Conservation (phyloP, 768 basidiomycete genomes). For the Xerocomellus intermedius region DNA sequence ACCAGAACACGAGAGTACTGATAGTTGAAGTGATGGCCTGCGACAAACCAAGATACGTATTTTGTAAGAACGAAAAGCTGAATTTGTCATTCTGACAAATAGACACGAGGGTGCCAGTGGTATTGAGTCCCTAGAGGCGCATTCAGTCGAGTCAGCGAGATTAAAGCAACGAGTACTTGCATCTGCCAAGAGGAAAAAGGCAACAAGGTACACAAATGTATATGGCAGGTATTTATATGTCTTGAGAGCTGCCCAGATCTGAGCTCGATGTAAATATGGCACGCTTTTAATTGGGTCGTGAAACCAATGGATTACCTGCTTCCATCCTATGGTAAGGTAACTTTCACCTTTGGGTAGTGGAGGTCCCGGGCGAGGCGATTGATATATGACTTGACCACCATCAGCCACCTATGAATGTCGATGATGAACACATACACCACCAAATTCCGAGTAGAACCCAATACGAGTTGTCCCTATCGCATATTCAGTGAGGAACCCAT, state of each 20-base stretch:
- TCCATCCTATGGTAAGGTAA: slow-evolving; percentile 84
- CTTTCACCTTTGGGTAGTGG: slow-evolving; percentile 71
- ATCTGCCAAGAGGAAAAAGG: slow-evolving; percentile 78
- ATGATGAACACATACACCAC: slow-evolving; percentile 64
- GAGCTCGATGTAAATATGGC: slow-evolving; percentile 2
- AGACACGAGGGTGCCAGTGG: slow-evolving; percentile 68
- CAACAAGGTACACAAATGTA: slow-evolving; percentile 77
- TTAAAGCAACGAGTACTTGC: slow-evolving; percentile 36
- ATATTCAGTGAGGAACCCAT: not conserved
- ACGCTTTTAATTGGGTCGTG: not conserved
- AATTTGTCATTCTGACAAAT: slow-evolving; percentile 85
- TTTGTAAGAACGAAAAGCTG: slow-evolving; percentile 76
- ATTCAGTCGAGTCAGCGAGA: not conserved
- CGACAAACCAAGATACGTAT: slow-evolving; percentile 72
- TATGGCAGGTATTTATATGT: slow-evolving; percentile 77
- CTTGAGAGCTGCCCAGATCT: slow-evolving; percentile 77
- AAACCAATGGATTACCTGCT: slow-evolving; percentile 50
- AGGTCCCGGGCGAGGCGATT: slow-evolving; percentile 82
- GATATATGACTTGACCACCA: slow-evolving; percentile 62
- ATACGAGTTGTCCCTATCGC: slow-evolving; percentile 60
- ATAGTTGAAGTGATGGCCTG: slow-evolving; percentile 75
- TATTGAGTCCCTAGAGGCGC: slow-evolving; percentile 64
- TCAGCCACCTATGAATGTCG: not conserved
- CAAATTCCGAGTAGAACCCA: slow-evolving; percentile 82
- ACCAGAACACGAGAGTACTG: slow-evolving; percentile 79